These are phyloP conservation scores for Orbilia quercus DNA, from an alignment of 2,329 filamentous ascomycete genomes.

Conservation along the genomic window DNA sequence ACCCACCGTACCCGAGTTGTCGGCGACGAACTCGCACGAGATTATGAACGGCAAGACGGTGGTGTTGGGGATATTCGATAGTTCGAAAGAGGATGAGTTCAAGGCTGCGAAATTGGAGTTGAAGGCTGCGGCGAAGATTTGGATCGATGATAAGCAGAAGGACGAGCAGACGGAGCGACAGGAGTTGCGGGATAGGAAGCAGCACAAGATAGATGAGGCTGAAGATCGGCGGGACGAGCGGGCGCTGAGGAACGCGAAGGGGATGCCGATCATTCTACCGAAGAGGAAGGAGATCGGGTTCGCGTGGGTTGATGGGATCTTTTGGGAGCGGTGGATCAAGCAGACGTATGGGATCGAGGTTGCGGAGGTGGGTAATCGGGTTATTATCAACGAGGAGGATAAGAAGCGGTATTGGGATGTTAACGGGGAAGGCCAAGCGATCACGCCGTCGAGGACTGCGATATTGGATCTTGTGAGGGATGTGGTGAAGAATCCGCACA, in stretches of 20 bases:
- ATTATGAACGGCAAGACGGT: constrained; percentile 96
- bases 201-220: constrained; percentile 93
- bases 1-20: constrained; percentile 93
- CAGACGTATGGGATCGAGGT: constrained; percentile 95
- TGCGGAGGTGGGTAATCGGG: constrained; percentile 81
- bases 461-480: constrained; percentile 87
- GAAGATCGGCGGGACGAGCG: constrained; percentile 92
- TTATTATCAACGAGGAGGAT: constrained; percentile 98
- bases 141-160: constrained; percentile 96
- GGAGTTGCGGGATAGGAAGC: constrained; percentile 92
- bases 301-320: constrained; percentile 95
- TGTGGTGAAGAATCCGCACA: constrained; percentile 74
- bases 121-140: constrained; percentile 94
- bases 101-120: constrained; percentile 83
- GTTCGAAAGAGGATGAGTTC: constrained; percentile 83
- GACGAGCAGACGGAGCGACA: constrained; percentile 92
- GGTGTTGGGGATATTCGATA: constrained; percentile 88
- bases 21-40: constrained; percentile 87
- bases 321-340: constrained; percentile 96
- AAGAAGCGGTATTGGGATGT: constrained; percentile 95
- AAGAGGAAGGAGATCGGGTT: constrained; percentile 90
- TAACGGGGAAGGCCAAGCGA: constrained; percentile 87
- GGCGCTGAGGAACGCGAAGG: constrained; percentile 86
- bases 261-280: constrained; percentile 90
- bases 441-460: constrained; percentile 86